Evolutionary conservation across 2,329 filamentous ascomycete genomes (phyloP).

Genomic region (Alternaria sp.): DNA sequence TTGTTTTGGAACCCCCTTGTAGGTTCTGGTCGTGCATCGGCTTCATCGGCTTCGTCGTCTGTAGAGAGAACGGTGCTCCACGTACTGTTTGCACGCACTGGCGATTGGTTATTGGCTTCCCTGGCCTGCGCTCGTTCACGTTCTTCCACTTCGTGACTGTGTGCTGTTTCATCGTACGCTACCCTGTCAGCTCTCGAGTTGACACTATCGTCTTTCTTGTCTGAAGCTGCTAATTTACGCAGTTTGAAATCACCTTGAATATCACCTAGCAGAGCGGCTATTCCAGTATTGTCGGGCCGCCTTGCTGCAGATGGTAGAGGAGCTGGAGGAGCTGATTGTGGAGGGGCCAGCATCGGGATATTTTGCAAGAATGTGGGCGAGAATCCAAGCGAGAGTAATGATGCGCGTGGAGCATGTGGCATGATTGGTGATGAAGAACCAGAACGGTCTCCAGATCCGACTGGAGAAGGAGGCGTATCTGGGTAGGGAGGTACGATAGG

Average conservation of each 20-base stretch:
- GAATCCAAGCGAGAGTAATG: background rate
- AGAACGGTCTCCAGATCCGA: background rate
- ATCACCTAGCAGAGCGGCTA: background rate
- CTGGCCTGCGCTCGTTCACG: slow-evolving; percentile 22
- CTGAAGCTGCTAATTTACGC: slow-evolving; percentile 8
- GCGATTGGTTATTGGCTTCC: background rate
- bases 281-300: background rate
- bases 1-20: slow-evolving; percentile 9
- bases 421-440: background rate
- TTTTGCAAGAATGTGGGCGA: background rate
- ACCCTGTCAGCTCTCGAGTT: background rate
- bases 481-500: background rate
- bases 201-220: slow-evolving; percentile 4
- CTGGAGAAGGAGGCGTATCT: background rate
- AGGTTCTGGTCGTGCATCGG: slow-evolving; percentile 1
- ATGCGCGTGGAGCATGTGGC: background rate
- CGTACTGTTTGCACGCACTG: background rate
- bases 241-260: slow-evolving; percentile 10
- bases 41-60: background rate
- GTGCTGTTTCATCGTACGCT: slow-evolving; percentile 19
- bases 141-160: slow-evolving; percentile 23
- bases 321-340: background rate
- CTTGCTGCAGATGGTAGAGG: background rate
- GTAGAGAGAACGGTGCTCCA: background rate
- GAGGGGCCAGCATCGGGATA: background rate